Conservation (phyloP, 495 filamentous ascomycete species). For the Collariella sp. region DNA sequence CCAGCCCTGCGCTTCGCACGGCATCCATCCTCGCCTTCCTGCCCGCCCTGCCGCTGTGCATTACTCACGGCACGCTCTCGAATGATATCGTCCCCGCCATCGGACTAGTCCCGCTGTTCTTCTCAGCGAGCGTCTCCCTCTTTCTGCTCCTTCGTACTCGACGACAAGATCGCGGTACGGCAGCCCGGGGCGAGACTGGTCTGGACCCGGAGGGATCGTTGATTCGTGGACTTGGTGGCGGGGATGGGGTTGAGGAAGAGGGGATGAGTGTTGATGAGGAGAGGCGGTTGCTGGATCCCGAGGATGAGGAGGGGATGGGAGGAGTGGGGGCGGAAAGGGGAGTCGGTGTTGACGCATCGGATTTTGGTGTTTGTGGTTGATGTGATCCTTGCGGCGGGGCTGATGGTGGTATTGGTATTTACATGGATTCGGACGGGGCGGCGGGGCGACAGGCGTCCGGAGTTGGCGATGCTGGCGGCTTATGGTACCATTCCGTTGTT, state of each 20-base stretch:
- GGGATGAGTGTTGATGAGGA: background rate
- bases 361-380: conserved; percentile 35
- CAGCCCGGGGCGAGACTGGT: background rate
- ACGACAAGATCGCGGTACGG: background rate
- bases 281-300: conserved; percentile 2
- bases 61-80: conserved; percentile 35
- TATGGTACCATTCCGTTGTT: conserved; percentile 35
- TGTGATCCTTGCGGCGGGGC: conserved; percentile 24
- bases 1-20: conserved; percentile 24
- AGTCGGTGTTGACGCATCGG: conserved; percentile 21
- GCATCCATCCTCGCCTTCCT: conserved; percentile 42
- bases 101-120: conserved; percentile 32
- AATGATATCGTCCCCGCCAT: conserved; percentile 29
- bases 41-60: conserved; percentile 44
- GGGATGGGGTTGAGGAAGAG: conserved; percentile 6
- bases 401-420: conserved; percentile 34
- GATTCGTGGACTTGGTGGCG: background rate
- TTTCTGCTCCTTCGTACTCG: conserved; percentile 18
- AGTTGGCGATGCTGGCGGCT: conserved; percentile 33
- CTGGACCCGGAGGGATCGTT: background rate
- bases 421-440: conserved; percentile 27
- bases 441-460: conserved; percentile 9
- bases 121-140: conserved; percentile 26
- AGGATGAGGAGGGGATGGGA: conserved; percentile 11
- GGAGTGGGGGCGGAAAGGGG: conserved; percentile 1